Base-by-base conservation (phyloP, 257 asterid genomes). In the Agastache rugosa region DNA sequence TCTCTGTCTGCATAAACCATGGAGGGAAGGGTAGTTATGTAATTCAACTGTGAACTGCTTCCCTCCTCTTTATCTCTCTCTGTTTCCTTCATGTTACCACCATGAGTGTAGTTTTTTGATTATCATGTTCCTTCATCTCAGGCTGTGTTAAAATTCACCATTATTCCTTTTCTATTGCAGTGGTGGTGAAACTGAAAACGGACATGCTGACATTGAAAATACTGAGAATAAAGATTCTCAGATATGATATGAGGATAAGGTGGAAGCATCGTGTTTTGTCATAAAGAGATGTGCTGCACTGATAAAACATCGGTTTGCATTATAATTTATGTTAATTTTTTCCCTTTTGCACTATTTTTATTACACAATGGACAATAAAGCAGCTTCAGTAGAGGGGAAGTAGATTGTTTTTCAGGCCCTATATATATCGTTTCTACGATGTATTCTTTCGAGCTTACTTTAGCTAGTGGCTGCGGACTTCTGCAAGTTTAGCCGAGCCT, bases 341-440 rank as follows among this genome's bases (percentile, higher is more conserved):
- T 2, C 47, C 3, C 56, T 29, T 23, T 73, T 60, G 23, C 42
- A 31, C 51, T 71, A 60, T 51, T 16, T 51, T 70, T 63, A 53
- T 51, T 62, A 8, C 12, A 67, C 61, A 16, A 8, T 34, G 71
- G 61, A 75, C 66, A 39, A 35, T 14, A 50, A 77, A 76, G 76
- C 83, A 79, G 25, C 76, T 78, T 79, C 72, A 81, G 68, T 75
- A 78, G 80, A 42, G 14, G 48, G 63, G 34, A 56, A 42, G 66
- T 17, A 51, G 59, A 17, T 17, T 17, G 59, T 51, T 2, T 17
- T 39, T 39, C 11, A 39, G 44, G 44, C 44, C 44, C 44, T 12
- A 39, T 39, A 39, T 1, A 9, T 39, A 39, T 39, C 0, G 12
- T 8, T 8, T 39, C 12, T 39, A 31, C 37, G 4, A 4, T 31